Base-by-base conservation (phyloP, 768 basidiomycete genomes). In the Sporobolomyces phaffii region DNA sequence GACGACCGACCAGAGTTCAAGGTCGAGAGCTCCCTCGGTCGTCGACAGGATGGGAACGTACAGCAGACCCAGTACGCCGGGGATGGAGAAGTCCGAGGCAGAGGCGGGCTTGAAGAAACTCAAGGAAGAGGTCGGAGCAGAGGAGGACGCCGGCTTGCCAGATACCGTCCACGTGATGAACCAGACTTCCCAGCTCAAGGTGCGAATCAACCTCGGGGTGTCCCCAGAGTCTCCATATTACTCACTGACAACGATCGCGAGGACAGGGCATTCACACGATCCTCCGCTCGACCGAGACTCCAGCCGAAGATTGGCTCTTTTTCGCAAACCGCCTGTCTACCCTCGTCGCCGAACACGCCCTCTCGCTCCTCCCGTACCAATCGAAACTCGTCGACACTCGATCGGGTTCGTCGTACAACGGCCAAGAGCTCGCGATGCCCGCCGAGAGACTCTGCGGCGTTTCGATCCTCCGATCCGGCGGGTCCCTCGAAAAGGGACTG, bases 401-500 rank as follows among this genome's bases (percentile, higher is more conserved):
- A 24, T 58, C 56, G 4, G 94, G 92, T 0, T 91, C 92, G 0
- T 78, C 34, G 1, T 29, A 64, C 36, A 5, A n/a, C 2, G 94
- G 94, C 0, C 83, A 86, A 72, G 81, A 82, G 56, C 78, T 87
- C 34, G 83, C 83, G 70, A 81, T 85, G 13, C 78, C 84, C 74
- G 89, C 66, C 0, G 36, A 66, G 87, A 78, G 83, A 62, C 78
- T 94, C 5, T 93, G 93, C 71, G 94, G 93, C 8, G 87, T 98
- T 13, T 86, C 88, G 1, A 90, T 99, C 73, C 61, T 70, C 33
- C 72, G 45, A 65, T 90, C 89, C 28, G 93, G 96, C 14, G 91
- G 91, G 18, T 88, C 90, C 3, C 82, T 99, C 26, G 90, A 93
- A 78, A 85, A 87, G 50, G 96, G 94, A 22, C 85, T 99, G n/a